Percentiles rank a stretch among this genome's conserved stretches.
Evolutionary conservation across 345 rosid species (phyloP).

Genomic region (Clarkia xantiana): DNA sequence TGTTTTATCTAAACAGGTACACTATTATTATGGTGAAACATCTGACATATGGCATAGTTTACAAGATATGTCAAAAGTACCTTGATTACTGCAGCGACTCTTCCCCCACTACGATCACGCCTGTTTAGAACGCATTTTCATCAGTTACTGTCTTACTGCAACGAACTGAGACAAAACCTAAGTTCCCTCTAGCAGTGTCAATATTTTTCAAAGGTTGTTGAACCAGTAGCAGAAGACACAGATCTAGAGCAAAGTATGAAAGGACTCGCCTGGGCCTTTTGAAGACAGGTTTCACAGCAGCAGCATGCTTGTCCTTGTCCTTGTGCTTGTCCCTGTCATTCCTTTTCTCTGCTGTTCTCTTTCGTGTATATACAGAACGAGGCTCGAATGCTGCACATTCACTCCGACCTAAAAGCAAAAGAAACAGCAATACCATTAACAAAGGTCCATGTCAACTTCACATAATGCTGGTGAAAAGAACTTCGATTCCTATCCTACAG

Average conservation of each 20-base stretch:
- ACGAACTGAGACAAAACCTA: not conserved
- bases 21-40: not conserved
- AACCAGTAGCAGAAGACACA: not conserved
- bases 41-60: not conserved
- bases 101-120: conserved; percentile 11
- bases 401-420: not conserved
- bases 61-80: not conserved
- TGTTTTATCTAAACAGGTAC: not conserved
- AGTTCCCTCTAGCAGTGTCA: not conserved
- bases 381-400: conserved; percentile 16
- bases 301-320: conserved; percentile 19
- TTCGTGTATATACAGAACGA: conserved; percentile 24
- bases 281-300: conserved; percentile 15
- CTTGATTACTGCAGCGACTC: conserved; percentile 5
- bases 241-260: not conserved
- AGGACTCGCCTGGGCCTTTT: conserved; percentile 18
- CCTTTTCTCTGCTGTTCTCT: conserved; percentile 16
- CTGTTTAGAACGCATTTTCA: conserved; percentile 8
- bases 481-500: no score
- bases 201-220: not conserved
- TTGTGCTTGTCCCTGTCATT: no score
- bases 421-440: not conserved
- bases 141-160: not conserved
- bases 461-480: no score
- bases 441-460: no score